Evolutionary conservation across 768 basidiomycete species (phyloP), one percentile per base, ranked within the genome.

Genomic region (Suillus weaverae): DNA sequence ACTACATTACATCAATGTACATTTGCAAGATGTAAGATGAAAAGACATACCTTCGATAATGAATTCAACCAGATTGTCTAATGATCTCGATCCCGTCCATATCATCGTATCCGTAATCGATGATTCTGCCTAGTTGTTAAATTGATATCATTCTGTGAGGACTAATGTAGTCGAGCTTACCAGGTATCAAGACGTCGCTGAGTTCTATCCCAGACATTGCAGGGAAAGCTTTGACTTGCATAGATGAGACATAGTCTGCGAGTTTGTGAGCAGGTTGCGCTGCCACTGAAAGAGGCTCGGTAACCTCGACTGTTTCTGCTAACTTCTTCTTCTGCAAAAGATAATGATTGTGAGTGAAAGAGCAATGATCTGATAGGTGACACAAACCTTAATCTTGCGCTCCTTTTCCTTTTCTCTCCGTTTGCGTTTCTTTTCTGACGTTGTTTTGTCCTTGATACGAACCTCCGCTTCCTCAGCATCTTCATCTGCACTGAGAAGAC

Each of bases 191-290:
- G 53, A 89, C 79, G 69, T 97, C 95, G 14, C 86, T 84, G 43
- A 96, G 82, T 78, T 99, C 96, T 64, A 99, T 81, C 14, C 79
- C 78, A 9, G 90, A 91, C 70, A 91, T 77, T 56, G 89, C 84
- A 3, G 87, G 80, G 70, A 89, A 90, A 4, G 86, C 83, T 70
- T 88, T 91, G 56, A 82, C 81, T 72, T 94, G 93, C 78, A 89
- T 81, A 32, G 83, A 73, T 10, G 84, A 78, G 22, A 96, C 71
- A 72, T 91, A 90, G 38, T 86, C 83, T 13, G 85, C 82, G n/a
- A 93, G 77, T 62, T 80, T 76, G 46, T 77, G 72, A 7, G 90
- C 84, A 10, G 88, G 74, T 73, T 88, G 86, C 26, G 81, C 79
- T 51, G 89, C 85, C 46, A 87, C 73, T 33, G 86, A 86, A 14